Evolutionary conservation across 371 early-diverging fungal genomes (phyloP).

Genomic region (Syncephalastrum sp.): DNA sequence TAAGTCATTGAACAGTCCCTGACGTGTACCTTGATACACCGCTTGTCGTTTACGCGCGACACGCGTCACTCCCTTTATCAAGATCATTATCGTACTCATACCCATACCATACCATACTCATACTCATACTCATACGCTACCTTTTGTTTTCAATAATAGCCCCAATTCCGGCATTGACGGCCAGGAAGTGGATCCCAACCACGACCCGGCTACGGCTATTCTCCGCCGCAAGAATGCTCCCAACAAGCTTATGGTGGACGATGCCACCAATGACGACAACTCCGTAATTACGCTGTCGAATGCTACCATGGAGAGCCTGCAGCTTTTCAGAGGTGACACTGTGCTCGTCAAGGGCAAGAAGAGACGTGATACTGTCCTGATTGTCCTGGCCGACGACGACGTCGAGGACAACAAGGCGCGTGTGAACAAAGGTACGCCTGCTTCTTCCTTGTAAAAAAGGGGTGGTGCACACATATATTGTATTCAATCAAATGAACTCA

Average conservation of each 20-base stretch:
- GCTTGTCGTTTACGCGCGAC: background rate
- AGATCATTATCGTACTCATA: background rate
- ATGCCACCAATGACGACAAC: conserved; percentile 96
- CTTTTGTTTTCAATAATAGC: conserved; percentile 10
- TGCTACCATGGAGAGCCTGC: conserved; percentile 90
- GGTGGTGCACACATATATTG: background rate
- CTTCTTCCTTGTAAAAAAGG: background rate
- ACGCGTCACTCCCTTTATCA: background rate
- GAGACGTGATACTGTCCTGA: conserved; percentile 95
- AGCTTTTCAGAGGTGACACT: conserved; percentile 94
- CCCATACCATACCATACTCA: background rate
- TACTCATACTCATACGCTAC: background rate
- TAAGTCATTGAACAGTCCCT: conserved; percentile 7
- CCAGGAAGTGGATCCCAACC: conserved; percentile 53
- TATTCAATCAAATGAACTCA: background rate
- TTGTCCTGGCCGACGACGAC: conserved; percentile 90
- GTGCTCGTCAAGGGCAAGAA: conserved; percentile 98
- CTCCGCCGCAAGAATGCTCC: conserved; percentile 93
- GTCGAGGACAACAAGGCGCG: conserved; percentile 92
- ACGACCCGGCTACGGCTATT: conserved; percentile 92
- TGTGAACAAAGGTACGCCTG: conserved; percentile 83
- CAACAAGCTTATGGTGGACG: conserved; percentile 97
- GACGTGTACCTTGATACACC: too few species aligned
- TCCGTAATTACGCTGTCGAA: conserved; percentile 90
- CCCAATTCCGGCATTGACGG: conserved; percentile 49